Evolutionary conservation across 352 stramenopile genomes (phyloP).

Genomic region (Plasmopara viticola): DNA sequence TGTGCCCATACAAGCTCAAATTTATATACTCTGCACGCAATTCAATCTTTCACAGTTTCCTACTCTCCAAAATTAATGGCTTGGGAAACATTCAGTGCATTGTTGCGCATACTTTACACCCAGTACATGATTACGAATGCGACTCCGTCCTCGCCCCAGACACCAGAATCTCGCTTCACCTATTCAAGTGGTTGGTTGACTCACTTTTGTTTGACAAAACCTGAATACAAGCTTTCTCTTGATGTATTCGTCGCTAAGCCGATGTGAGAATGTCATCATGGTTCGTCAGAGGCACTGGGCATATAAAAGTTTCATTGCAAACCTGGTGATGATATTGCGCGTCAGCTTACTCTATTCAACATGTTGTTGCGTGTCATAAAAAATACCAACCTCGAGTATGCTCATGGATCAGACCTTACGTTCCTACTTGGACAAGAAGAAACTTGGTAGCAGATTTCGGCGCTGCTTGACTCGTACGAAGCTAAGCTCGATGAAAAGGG

Average conservation of each 20-base stretch:
- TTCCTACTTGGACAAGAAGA: slow-evolving; percentile 67
- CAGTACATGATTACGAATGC: slow-evolving; percentile 57
- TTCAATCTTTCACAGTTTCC: too few relatives aligned
- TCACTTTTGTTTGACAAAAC: slow-evolving; percentile 74
- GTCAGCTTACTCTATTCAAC: slow-evolving; percentile 80
- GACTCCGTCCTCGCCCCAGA: slow-evolving; percentile 26
- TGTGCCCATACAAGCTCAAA: too few relatives aligned
- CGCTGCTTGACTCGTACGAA: slow-evolving; percentile 62
- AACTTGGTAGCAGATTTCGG: slow-evolving; percentile 60
- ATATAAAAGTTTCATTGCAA: slow-evolving; percentile 87
- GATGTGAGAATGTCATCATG: slow-evolving; percentile 77
- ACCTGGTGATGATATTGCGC: slow-evolving; percentile 70
- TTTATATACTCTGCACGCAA: too few relatives aligned
- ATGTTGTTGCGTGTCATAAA: slow-evolving; percentile 83
- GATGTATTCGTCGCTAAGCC: slow-evolving; percentile 73
- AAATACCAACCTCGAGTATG: slow-evolving; percentile 65
- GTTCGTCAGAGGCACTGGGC: slow-evolving; percentile 63
- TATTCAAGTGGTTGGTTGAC: slow-evolving; percentile 88
- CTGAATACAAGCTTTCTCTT: slow-evolving; percentile 63
- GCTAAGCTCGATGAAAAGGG: slow-evolving; percentile 60
- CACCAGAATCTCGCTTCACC: slow-evolving; percentile 75
- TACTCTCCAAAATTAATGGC: too few relatives aligned
- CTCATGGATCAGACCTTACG: slow-evolving; percentile 47
- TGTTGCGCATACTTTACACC: slow-evolving; percentile 64
- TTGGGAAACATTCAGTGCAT: slow-evolving; percentile 85